phyloP scores from a whole-genome alignment of 129 eudicot species.

The sunflower (Helianthus annuus) region DNA sequence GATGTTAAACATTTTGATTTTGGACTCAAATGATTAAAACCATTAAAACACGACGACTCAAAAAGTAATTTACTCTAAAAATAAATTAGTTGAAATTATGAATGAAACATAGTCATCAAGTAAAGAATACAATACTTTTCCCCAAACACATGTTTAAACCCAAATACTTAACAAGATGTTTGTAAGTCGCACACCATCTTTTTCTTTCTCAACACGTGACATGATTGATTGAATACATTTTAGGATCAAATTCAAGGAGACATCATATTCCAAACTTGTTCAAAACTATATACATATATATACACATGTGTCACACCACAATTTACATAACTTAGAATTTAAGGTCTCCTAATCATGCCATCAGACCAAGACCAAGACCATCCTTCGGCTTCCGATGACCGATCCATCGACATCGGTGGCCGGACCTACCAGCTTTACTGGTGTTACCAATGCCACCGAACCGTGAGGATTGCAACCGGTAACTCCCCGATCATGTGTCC shows the following conservation, averaged over 20 bases:
- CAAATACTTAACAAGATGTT: background rate
- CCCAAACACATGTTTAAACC: constrained; percentile 7
- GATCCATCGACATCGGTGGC: constrained; percentile 32
- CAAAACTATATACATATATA: constrained; percentile 10
- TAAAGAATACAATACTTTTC: constrained; percentile 35
- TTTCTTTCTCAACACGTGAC: constrained; percentile 38
- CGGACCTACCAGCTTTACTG: constrained; percentile 62
- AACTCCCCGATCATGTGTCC: constrained; percentile 58
- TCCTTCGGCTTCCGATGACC: constrained; percentile 13
- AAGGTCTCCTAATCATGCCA: constrained; percentile 18
- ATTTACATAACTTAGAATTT: background rate
- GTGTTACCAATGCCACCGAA: constrained; percentile 85
- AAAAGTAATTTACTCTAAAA: no score
- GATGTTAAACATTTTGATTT: no score
- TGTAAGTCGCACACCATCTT: constrained; percentile 28
- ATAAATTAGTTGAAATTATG: background rate
- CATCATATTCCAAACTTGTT: constrained; percentile 21
- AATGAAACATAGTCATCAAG: constrained; percentile 14
- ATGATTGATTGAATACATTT: background rate
- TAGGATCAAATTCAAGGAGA: background rate
- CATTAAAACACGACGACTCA: no score
- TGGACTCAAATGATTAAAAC: no score
- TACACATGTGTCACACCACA: background rate
- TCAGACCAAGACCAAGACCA: constrained; percentile 26
- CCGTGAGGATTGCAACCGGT: constrained; percentile 51